Conservation (phyloP, 257 asterid species). For the Fraxinus anomala region DNA sequence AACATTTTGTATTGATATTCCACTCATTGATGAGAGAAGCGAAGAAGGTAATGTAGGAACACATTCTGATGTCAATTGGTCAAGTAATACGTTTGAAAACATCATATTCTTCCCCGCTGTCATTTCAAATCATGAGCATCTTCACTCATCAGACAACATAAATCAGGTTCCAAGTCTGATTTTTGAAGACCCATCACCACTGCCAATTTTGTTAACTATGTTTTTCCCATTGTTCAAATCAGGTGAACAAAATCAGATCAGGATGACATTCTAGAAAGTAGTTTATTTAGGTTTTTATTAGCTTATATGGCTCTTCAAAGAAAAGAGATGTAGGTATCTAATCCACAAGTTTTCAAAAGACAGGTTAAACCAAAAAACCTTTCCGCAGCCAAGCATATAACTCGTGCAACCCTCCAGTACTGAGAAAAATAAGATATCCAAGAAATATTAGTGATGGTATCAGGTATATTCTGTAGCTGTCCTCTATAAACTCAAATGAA, state of each 20-base stretch:
- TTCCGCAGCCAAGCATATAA: not conserved
- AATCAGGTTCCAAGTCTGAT: too few species aligned
- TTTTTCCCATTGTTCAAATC: not conserved
- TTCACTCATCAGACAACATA: not conserved
- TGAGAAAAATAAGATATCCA: not conserved
- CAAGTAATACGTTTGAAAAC: not conserved
- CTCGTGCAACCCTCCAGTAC: not conserved
- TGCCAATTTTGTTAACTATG: not conserved
- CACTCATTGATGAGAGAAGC: not conserved
- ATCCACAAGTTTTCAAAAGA: not conserved
- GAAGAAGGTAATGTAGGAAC: not conserved
- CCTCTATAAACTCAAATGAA: not conserved
- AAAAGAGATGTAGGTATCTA: not conserved
- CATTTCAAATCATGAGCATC: not conserved
- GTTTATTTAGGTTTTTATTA: not conserved
- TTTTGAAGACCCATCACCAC: not conserved
- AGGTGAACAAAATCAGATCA: not conserved
- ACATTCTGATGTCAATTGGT: not conserved
- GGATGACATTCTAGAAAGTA: not conserved
- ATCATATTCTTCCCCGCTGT: not conserved
- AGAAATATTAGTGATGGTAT: not conserved
- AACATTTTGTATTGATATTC: conserved; percentile 2
- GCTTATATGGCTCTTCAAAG: not conserved
- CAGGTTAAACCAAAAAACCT: not conserved
- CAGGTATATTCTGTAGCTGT: not conserved